A percentile compares a stretch with the other conserved stretches of the same genome.
These are phyloP conservation scores for Colletotrichum sansevieriae DNA, from an alignment of 2,329 filamentous ascomycete species.

Conservation along the genomic window DNA sequence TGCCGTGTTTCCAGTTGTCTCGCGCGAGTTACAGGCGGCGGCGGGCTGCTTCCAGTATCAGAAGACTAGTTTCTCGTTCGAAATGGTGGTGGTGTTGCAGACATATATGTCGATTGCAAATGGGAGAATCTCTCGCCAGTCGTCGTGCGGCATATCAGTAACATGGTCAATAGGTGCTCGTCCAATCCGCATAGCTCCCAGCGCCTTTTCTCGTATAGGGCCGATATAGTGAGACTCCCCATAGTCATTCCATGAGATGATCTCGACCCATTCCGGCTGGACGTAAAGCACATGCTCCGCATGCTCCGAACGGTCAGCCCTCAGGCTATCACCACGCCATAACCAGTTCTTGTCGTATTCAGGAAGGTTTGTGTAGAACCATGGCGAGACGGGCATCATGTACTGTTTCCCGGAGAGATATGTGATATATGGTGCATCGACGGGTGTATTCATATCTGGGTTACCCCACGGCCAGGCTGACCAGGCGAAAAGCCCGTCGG, in stretches of 20 bases:
- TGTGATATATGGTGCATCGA: slow-evolving; percentile 23
- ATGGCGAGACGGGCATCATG: not conserved
- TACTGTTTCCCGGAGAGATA: slow-evolving; percentile 27
- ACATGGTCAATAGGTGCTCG: too few species aligned
- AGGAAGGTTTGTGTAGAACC: not conserved
- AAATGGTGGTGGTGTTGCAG: too few species aligned
- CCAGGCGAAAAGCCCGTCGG: slow-evolving; percentile 48
- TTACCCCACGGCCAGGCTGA: slow-evolving; percentile 51
- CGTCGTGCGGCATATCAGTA: too few species aligned
- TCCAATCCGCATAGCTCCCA: too few species aligned
- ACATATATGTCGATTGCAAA: too few species aligned
- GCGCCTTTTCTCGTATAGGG: too few species aligned
- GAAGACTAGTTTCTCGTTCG: too few species aligned
- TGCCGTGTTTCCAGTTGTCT: too few species aligned
- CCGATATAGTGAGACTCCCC: slow-evolving; percentile 53
- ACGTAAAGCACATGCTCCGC: slow-evolving; percentile 63
- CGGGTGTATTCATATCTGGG: slow-evolving; percentile 38
- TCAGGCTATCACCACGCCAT: slow-evolving; percentile 70
- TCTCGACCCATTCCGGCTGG: slow-evolving; percentile 53
- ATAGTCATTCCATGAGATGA: slow-evolving; percentile 62
- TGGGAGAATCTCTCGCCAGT: too few species aligned
- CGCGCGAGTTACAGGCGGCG: too few species aligned
- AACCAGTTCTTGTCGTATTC: slow-evolving; percentile 45
- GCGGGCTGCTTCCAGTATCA: too few species aligned
- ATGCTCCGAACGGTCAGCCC: slow-evolving; percentile 68